A percentile compares a stretch with the other conserved stretches of the same genome.
Conservation (phyloP, 371 early-diverging fungal genomes). For the Mortierella sp. region DNA sequence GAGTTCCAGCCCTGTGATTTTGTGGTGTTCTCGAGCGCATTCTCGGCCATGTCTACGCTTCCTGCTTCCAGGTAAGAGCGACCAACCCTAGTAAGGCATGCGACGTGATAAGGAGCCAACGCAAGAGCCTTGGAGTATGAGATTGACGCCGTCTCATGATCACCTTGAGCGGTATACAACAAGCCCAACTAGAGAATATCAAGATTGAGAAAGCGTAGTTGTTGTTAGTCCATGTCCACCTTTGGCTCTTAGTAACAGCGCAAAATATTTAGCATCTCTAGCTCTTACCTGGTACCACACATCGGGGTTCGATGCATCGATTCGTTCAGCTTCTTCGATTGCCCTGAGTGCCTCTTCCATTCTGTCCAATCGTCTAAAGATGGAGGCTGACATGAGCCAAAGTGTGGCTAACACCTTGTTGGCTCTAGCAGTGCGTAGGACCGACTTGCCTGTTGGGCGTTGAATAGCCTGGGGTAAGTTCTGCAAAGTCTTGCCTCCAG, state of each 20-base stretch:
- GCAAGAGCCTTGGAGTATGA: constrained; percentile 69
- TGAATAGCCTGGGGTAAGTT: constrained; percentile 27
- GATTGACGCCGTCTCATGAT: constrained; percentile 61
- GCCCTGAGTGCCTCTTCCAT: constrained; percentile 76
- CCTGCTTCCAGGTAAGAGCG: constrained; percentile 60
- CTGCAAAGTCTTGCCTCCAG: constrained; percentile 21
- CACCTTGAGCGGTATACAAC: constrained; percentile 59
- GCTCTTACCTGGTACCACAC: constrained; percentile 68
- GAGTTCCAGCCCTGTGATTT: constrained; percentile 73
- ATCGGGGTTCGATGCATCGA: constrained; percentile 65
- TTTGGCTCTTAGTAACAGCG: not conserved
- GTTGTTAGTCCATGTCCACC: not conserved
- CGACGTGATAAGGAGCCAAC: constrained; percentile 62
- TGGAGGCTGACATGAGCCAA: constrained; percentile 74
- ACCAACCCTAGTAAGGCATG: constrained; percentile 62
- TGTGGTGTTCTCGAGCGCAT: constrained; percentile 64
- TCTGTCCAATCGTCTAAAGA: constrained; percentile 68
- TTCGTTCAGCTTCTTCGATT: constrained; percentile 75
- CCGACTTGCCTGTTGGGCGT: constrained; percentile 20
- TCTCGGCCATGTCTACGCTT: constrained; percentile 68
- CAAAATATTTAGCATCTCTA: not conserved
- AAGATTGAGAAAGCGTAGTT: not conserved
- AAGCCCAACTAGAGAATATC: constrained; percentile 58
- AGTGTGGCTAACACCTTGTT: constrained; percentile 61
- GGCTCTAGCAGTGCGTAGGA: constrained; percentile 58